Conservation (phyloP, 2,329 filamentous ascomycete genomes). For the Torrubiellomyces zombiae region DNA sequence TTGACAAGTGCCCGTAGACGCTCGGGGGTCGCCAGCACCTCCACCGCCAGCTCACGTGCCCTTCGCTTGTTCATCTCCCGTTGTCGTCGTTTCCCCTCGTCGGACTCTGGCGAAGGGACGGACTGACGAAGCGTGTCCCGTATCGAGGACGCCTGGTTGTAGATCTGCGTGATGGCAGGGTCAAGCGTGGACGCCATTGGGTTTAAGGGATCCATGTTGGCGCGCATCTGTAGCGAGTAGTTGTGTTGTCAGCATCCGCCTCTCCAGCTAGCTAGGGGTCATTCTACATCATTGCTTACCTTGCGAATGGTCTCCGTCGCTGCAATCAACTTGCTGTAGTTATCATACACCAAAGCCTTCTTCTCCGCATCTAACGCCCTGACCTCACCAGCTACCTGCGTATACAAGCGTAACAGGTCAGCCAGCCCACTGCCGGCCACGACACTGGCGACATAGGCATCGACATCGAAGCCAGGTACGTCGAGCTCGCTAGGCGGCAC, state of each 20-base stretch:
- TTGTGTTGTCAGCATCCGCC: background rate
- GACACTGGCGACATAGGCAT: slow-evolving; percentile 47
- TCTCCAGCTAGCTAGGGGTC: background rate
- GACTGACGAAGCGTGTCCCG: slow-evolving; percentile 31
- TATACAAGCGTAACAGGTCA: slow-evolving; percentile 54
- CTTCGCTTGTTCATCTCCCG: slow-evolving; percentile 17
- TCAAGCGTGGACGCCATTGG: slow-evolving; percentile 58
- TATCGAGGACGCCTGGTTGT: slow-evolving; percentile 40
- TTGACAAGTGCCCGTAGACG: slow-evolving; percentile 39
- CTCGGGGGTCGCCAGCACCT: slow-evolving; percentile 44
- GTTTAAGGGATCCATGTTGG: slow-evolving; percentile 64
- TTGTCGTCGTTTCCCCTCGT: slow-evolving; percentile 17
- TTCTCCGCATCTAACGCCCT: slow-evolving; percentile 84
- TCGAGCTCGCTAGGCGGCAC: slow-evolving; percentile 59
- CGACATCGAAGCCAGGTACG: slow-evolving; percentile 51
- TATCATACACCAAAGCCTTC: slow-evolving; percentile 95
- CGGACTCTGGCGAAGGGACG: slow-evolving; percentile 28
- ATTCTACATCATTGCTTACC: slow-evolving; percentile 17
- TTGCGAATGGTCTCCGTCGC: slow-evolving; percentile 91
- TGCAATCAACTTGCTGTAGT: slow-evolving; percentile 92
- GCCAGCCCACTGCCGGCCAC: slow-evolving; percentile 47
- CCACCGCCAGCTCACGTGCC: slow-evolving; percentile 40
- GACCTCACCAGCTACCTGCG: slow-evolving; percentile 62
- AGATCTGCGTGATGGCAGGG: slow-evolving; percentile 59
- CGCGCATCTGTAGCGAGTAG: slow-evolving; percentile 41